Conservation (phyloP, 257 asterid species). For the Thymus mandschuricus region DNA sequence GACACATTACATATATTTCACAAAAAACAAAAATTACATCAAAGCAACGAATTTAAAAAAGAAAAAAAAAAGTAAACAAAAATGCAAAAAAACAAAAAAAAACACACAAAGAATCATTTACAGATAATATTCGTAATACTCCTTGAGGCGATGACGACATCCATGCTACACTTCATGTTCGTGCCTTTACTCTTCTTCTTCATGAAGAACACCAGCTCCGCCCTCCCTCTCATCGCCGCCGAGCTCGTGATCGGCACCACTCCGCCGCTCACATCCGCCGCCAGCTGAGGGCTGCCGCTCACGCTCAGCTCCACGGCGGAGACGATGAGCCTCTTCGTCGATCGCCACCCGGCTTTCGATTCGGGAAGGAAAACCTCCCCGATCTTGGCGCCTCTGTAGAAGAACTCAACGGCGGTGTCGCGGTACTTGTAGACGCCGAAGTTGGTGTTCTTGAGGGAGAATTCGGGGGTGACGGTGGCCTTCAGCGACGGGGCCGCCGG, state of each 20-base stretch:
- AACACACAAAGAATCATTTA: constrained; percentile 7
- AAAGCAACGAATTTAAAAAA: too few relatives aligned
- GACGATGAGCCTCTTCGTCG: constrained; percentile 35
- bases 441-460: constrained; percentile 46
- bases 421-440: constrained; percentile 46
- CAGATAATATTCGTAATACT: constrained; percentile 24
- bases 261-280: constrained; percentile 37
- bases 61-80: too few relatives aligned
- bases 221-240: constrained; percentile 47
- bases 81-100: too few relatives aligned
- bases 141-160: constrained; percentile 18
- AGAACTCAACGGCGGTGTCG: constrained; percentile 33
- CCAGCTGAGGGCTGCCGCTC: constrained; percentile 1
- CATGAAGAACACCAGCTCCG: constrained; percentile 35
- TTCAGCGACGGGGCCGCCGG: constrained; percentile 23
- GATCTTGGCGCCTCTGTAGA: constrained; percentile 22
- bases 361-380: constrained; percentile 34
- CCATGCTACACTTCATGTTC: constrained; percentile 44
- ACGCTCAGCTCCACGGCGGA: constrained; percentile 29
- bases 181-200: constrained; percentile 47
- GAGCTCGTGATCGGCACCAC: constrained; percentile 29
- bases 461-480: constrained; percentile 33
- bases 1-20: too few relatives aligned
- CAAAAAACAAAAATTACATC: too few relatives aligned
- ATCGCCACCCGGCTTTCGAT: constrained; percentile 32